Evolutionary conservation across 1,139 yeast genomes (phyloP), one percentile per base, ranked within the genome.

Genomic region (Blastobotrys proliferans): DNA sequence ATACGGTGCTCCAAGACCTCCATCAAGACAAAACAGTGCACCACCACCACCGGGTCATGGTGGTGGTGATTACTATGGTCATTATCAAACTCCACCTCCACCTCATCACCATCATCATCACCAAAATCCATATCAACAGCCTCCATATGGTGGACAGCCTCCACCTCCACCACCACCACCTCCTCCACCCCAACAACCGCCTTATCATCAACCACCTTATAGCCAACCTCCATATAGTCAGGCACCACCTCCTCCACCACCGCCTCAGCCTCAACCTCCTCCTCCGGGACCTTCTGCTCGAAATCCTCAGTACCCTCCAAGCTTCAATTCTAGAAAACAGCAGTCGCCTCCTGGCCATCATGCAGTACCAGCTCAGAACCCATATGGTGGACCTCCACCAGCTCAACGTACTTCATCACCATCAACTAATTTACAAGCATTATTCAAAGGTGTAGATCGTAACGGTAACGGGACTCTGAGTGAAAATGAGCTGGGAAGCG

Each of bases 401-500:
- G 6, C 40, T n/a, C 41, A 34, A 8, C 21, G 45, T 20, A 4
- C 42, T 11, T 31, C 47, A 13, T 35, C 46, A 13, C 54, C 52
- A 5, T 60, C 51, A 26, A 45, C 57, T 32, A 54, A 56, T 31
- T 52, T 60, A 11, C 45, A 53, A 29, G 48, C 50, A 33, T 43
- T 60, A 28, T 60, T 60, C 45, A 50, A 51, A 42, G 60, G 58
- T 16, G 60, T 59, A 25, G 62, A 59, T 43, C 17, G 20, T 10
- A 35, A 35, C 21, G 49, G 53, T 29, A 56, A 55, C 29, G 90
- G 90, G 0, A 66, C 63, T 44, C 69, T 83, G 34, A 73, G 81
- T 2, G 79, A 78, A 38, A 62, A 62, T 13, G 92, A 83, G 62
- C 68, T 83, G 44, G 72, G 82, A 1, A 64, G 68, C 44, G 88